Percentiles rank a stretch among this genome's conserved stretches.
These are phyloP conservation scores for Tranzscheliella williamsii DNA, from an alignment of 1,284 basidiomycete genomes.

Conservation along the genomic window DNA sequence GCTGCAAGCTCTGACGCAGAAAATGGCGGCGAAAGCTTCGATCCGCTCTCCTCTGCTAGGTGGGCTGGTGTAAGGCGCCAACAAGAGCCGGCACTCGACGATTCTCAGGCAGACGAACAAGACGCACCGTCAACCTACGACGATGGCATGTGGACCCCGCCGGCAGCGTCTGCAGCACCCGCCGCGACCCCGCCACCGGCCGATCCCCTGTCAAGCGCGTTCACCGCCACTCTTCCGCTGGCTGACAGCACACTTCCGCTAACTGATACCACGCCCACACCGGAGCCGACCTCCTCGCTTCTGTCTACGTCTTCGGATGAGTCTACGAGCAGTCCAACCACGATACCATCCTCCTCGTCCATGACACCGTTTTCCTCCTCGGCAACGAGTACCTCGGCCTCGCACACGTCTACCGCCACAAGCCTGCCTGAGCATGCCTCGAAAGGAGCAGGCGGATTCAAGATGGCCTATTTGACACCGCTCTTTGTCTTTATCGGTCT, in stretches of 20 bases:
- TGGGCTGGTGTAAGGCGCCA: too few species aligned
- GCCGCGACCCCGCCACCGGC: background rate
- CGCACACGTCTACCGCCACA: slow-evolving; percentile 4
- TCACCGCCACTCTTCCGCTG: background rate
- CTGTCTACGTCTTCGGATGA: background rate
- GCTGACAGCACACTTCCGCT: background rate
- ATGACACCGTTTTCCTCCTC: background rate
- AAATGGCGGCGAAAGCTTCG: too few species aligned
- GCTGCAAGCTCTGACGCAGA: too few species aligned
- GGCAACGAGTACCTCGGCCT: background rate
- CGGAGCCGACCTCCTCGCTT: background rate
- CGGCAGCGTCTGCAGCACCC: slow-evolving; percentile 1
- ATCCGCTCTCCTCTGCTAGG: too few species aligned
- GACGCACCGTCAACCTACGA: slow-evolving; percentile 5
- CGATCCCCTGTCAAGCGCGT: too few species aligned
- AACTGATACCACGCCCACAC: background rate
- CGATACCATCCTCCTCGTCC: background rate
- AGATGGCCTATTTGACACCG: slow-evolving; percentile 43
- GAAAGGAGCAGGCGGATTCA: slow-evolving; percentile 15
- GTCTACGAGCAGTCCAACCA: background rate
- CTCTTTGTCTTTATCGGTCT: slow-evolving; percentile 40
- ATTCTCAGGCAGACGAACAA: too few species aligned
- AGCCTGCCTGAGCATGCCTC: background rate
- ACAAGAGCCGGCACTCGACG: too few species aligned
- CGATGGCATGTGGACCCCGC: slow-evolving; percentile 33